Evolutionary conservation across 2,329 filamentous ascomycete species (phyloP).

Genomic region (Parastagonospora avenae): DNA sequence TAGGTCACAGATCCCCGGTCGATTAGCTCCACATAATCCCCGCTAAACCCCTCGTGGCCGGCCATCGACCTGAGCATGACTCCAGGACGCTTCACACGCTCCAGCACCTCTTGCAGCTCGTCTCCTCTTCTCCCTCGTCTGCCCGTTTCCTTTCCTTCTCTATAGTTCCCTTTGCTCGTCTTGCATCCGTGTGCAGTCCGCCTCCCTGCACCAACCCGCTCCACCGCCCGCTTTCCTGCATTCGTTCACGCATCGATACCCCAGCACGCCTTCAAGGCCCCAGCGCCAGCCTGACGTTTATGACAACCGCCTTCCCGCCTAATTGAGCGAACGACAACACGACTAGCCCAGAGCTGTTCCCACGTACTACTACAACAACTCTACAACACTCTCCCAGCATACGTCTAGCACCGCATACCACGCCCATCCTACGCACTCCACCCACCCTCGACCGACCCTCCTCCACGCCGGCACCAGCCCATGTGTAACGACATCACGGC

Average conservation of each 20-base stretch:
- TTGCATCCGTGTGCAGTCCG: not conserved
- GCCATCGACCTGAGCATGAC: conserved; percentile 12
- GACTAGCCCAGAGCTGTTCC: no score
- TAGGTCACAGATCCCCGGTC: no score
- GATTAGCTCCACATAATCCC: no score
- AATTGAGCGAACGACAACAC: not conserved
- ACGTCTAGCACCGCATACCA: not conserved
- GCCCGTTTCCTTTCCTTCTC: conserved; percentile 10
- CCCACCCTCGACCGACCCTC: conserved; percentile 5
- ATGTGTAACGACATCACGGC: conserved; percentile 47
- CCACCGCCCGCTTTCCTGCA: conserved; percentile 5
- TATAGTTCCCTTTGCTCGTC: conserved; percentile 3
- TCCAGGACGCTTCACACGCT: conserved; percentile 12
- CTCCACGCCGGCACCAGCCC: conserved; percentile 24
- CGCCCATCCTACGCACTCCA: not conserved
- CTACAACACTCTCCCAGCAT: no score
- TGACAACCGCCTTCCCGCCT: not conserved
- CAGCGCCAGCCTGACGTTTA: conserved; percentile 5
- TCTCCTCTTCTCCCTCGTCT: conserved; percentile 13
- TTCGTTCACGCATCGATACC: conserved; percentile 10
- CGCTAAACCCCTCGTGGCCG: conserved; percentile 2
- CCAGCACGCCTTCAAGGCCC: conserved; percentile 11
- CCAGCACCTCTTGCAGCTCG: conserved; percentile 16
- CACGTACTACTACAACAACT: no score
- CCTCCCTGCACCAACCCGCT: not conserved